These are phyloP conservation scores for Pseudocercospora fijiensis DNA, from an alignment of 2,329 filamentous ascomycete genomes.

Conservation along the genomic window DNA sequence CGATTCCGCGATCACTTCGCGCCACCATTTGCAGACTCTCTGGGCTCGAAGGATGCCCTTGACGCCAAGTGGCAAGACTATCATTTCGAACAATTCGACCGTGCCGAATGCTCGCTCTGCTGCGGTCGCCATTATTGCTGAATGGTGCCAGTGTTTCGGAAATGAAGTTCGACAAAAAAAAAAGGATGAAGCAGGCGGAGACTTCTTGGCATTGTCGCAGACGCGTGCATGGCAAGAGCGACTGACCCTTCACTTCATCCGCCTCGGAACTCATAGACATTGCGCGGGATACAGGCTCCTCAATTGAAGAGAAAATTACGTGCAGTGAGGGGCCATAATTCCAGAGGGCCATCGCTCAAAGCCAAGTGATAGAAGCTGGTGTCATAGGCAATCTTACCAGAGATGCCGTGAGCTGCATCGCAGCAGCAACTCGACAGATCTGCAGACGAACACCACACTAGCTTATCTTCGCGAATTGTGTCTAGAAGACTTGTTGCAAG, in stretches of 20 bases:
- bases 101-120: conserved; percentile 7
- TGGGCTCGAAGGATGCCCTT: conserved; percentile 14
- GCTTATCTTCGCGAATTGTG: conserved; percentile 49
- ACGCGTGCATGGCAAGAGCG: neutral
- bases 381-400: conserved; percentile 49
- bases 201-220: neutral
- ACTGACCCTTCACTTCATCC: no score
- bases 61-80: conserved; percentile 15
- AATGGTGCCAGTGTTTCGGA: neutral
- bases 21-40: neutral
- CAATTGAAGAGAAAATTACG: no score
- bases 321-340: no score
- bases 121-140: neutral
- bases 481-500: conserved; percentile 46
- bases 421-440: conserved; percentile 43
- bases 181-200: neutral
- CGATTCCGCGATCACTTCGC: neutral
- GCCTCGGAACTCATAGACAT: no score
- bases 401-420: conserved; percentile 48
- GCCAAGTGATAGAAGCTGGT: conserved; percentile 54
- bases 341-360: conserved; percentile 49
- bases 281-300: neutral
- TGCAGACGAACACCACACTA: conserved; percentile 47
- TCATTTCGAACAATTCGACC: conserved; percentile 17
- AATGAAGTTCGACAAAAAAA: no score